A percentile compares a stretch with the other conserved stretches of the same genome.
Evolutionary conservation across 2,329 filamentous ascomycete species (phyloP).

Genomic region (Apiospora pterosperma): DNA sequence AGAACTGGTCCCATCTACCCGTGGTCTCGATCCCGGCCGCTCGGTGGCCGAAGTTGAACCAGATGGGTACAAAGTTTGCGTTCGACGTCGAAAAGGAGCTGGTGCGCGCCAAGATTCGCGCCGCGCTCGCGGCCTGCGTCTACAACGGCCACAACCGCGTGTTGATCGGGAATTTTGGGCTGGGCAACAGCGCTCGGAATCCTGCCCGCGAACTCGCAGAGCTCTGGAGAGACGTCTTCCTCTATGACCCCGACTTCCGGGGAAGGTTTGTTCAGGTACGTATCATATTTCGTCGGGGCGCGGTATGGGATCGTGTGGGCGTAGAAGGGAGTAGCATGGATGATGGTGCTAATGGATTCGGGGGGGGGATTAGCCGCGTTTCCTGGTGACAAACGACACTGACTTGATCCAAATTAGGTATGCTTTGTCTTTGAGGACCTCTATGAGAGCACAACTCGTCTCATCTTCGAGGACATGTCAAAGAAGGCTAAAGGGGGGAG

Average conservation of each 20-base stretch:
- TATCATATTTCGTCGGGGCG: neutral
- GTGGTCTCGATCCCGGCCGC: constrained; percentile 73
- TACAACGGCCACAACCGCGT: constrained; percentile 55
- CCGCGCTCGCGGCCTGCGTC: constrained; percentile 66
- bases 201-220: constrained; percentile 62
- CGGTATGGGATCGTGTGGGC: neutral
- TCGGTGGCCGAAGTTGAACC: constrained; percentile 69
- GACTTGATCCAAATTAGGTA: constrained; percentile 23
- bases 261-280: constrained; percentile 54
- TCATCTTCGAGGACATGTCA: constrained; percentile 52
- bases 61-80: constrained; percentile 64
- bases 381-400: neutral
- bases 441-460: constrained; percentile 47
- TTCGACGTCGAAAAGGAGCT: constrained; percentile 69
- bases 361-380: neutral
- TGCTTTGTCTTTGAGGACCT: constrained; percentile 63
- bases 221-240: constrained; percentile 62
- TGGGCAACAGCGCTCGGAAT: constrained; percentile 62
- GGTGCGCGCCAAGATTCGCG: constrained; percentile 70
- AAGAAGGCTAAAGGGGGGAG: constrained; percentile 42
- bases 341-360: no score
- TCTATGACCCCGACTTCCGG: constrained; percentile 59
- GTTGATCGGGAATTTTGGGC: constrained; percentile 62
- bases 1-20: constrained; percentile 56
- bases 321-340: no score